Percentiles rank a stretch among this genome's conserved stretches.
These are phyloP conservation scores for Mrakia gelida DNA, from an alignment of 768 basidiomycete genomes.

Conservation along the genomic window DNA sequence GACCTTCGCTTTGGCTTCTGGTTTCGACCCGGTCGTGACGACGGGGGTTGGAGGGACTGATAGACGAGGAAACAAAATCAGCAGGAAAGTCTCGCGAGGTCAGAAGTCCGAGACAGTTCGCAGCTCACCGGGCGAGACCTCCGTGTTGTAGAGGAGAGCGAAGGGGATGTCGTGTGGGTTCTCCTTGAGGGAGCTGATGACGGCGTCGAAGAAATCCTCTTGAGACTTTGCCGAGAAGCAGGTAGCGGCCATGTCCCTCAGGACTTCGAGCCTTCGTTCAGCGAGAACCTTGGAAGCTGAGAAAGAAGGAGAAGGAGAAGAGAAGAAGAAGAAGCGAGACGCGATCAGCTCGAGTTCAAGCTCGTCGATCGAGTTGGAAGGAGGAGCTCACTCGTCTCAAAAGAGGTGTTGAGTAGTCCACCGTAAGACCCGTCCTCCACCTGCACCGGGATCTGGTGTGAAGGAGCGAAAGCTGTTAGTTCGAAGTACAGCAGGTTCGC, in stretches of 20 bases:
- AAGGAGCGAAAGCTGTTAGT: neutral
- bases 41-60: neutral
- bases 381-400: constrained; percentile 8
- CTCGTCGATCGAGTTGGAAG: too few relatives aligned
- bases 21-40: neutral
- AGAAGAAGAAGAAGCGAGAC: too few relatives aligned
- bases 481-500: neutral
- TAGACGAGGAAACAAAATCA: neutral
- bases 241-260: constrained; percentile 18
- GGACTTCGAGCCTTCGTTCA: constrained; percentile 21
- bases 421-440: constrained; percentile 1
- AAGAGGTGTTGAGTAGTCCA: neutral
- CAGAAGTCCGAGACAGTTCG: too few relatives aligned
- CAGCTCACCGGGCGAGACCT: neutral
- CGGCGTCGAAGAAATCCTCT: constrained; percentile 12
- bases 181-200: neutral
- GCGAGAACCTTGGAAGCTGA: constrained; percentile 21
- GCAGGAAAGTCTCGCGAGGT: too few relatives aligned
- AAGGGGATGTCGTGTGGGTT: constrained; percentile 27
- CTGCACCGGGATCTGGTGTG: neutral
- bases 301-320: too few relatives aligned
- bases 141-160: constrained; percentile 9
- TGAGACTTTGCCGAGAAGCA: neutral
- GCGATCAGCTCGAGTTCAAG: too few relatives aligned
- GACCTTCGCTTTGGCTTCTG: neutral